Evolutionary conservation across 768 basidiomycete genomes (phyloP), one percentile per base, ranked within the genome.

Genomic region (Termitomyces bulborhizus): DNA sequence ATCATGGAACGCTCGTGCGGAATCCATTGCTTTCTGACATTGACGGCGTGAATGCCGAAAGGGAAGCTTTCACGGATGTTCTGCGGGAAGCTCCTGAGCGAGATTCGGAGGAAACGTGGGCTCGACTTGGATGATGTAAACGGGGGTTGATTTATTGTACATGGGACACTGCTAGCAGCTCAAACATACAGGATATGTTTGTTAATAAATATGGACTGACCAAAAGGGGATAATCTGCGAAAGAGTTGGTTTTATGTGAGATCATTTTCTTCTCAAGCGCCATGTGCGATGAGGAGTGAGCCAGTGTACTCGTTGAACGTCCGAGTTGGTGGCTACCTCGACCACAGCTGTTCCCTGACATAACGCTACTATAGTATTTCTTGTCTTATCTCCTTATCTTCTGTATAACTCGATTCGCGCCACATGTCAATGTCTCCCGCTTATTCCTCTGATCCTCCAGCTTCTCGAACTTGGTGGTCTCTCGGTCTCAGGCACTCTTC

Each of bases 81-180:
- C 85, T 86, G 4, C 78, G 73, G 34, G 83, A 80, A 13, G 81
- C 69, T n/a, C 71, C 68, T 48, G 80, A 85, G 24, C 73, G 85
- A 43, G 87, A 90, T 60, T 68, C 70, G 4, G 81, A 83, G 62
- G 88, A 90, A 60, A 73, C 85, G 44, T 90, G 88, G 88, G 86
- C 87, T 3, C 81, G 81, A 64, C 64, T 83, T 47, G 82, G 80
- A 37, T 84, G 66, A 75, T 43, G 32, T 37, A 21, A 26, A 53
- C 57, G 37, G 42, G 48, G 51, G 21, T 36, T 43, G 41, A 43
- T 34, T 31, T 54, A 52, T 54, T 56, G 54, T 51, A 43, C 47
- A 57, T 47, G 45, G 39, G 54, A 59, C 57, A 51, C 26, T 49
- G 55, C 34, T 56, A 47, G 29, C 55, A 47, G 29, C 55, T 49